phyloP scores from a whole-genome alignment of 768 basidiomycete genomes.

The Mycena indigotica region DNA sequence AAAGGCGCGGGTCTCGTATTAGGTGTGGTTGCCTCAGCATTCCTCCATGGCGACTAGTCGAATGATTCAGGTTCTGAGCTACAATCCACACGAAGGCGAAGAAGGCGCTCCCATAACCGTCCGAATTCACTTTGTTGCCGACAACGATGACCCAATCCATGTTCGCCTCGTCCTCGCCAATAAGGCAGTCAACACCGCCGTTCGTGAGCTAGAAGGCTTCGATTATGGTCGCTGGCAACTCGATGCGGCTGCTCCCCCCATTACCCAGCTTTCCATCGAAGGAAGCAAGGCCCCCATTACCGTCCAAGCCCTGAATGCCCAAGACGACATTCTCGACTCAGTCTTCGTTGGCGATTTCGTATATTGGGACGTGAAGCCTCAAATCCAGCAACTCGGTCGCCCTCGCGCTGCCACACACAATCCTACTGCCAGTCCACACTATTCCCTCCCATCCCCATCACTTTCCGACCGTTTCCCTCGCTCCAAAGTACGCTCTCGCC shows the following conservation, averaged over 20 bases:
- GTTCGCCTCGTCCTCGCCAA: conserved; percentile 76
- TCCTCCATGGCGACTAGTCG: neutral
- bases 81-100: conserved; percentile 64
- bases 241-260: conserved; percentile 59
- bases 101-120: conserved; percentile 65
- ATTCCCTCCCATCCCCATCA: conserved; percentile 21
- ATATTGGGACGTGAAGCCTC: conserved; percentile 46
- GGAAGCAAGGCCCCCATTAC: conserved; percentile 52
- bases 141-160: conserved; percentile 53
- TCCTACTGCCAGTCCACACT: conserved; percentile 16
- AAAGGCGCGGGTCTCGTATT: neutral
- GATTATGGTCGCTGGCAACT: conserved; percentile 65
- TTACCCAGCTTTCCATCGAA: conserved; percentile 43
- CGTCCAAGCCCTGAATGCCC: conserved; percentile 62
- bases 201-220: conserved; percentile 52
- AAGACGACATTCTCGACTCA: conserved; percentile 59
- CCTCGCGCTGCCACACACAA: conserved; percentile 20
- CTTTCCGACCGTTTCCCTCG: conserved; percentile 23
- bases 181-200: conserved; percentile 67
- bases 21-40: neutral
- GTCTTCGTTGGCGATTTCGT: conserved; percentile 73
- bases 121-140: conserved; percentile 59
- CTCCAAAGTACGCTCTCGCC: conserved; percentile 15
- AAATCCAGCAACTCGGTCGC: conserved; percentile 11
- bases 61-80: conserved; percentile 60